A percentile compares a stretch with the other conserved stretches of the same genome.
Conservation (phyloP, 768 basidiomycete genomes). For the Suillus subaureus region DNA sequence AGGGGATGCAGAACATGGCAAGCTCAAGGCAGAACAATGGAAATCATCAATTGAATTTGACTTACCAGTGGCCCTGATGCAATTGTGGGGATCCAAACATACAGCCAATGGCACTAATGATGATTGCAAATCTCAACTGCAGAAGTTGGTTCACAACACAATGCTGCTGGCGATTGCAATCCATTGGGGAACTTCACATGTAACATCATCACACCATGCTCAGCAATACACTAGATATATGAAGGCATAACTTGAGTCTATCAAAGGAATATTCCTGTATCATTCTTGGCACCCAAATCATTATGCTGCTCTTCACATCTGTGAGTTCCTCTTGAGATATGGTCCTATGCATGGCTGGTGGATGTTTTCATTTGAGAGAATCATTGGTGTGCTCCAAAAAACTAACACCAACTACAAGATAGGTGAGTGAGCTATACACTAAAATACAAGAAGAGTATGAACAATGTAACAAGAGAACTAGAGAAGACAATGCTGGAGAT, state of each 20-base stretch:
- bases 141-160: slow-evolving; percentile 25
- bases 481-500: background rate
- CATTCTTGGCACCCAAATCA: slow-evolving; percentile 30
- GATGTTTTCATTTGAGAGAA: slow-evolving; percentile 35
- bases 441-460: background rate
- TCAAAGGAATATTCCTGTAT: slow-evolving; percentile 22
- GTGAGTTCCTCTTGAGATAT: slow-evolving; percentile 26
- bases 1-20: slow-evolving; percentile 30
- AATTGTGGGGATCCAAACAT: slow-evolving; percentile 26
- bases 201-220: slow-evolving; percentile 19
- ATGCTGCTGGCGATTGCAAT: slow-evolving; percentile 34
- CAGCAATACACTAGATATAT: slow-evolving; percentile 25
- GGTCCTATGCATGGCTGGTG: slow-evolving; percentile 40
- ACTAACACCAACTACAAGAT: slow-evolving; percentile 24
- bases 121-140: background rate
- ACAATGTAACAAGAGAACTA: background rate
- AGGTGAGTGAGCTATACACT: background rate
- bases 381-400: slow-evolving; percentile 28
- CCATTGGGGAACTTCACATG: slow-evolving; percentile 20
- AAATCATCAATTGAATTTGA: slow-evolving; percentile 11
- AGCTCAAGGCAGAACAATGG: slow-evolving; percentile 38
- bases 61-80: slow-evolving; percentile 27
- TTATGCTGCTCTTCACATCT: slow-evolving; percentile 35
- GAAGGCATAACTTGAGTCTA: slow-evolving; percentile 16
- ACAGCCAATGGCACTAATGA: background rate